These are phyloP conservation scores for Umbelopsis isabellina DNA, from an alignment of 192 early-diverging fungal genomes.

Conservation along the genomic window DNA sequence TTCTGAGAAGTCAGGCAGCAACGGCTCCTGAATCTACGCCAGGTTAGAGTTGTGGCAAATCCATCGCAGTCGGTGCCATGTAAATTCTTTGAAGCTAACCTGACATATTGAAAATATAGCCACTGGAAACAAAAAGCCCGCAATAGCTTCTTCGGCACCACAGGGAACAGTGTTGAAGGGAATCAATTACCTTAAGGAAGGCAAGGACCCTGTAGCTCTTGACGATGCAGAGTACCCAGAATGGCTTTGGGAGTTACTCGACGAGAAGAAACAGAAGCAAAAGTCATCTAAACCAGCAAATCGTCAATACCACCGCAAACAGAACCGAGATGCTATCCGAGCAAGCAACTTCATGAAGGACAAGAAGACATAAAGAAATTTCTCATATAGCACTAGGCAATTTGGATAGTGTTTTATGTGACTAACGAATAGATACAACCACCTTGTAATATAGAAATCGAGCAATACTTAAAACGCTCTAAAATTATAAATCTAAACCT, in stretches of 20 bases:
- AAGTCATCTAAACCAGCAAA: constrained; percentile 52
- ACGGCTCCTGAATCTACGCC: neutral
- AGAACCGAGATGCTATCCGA: constrained; percentile 66
- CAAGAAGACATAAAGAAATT: constrained; percentile 63
- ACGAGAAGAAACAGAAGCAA: constrained; percentile 53
- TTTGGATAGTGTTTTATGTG: neutral
- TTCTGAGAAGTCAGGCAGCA: neutral
- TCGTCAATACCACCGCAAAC: constrained; percentile 62
- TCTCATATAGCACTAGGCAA: neutral
- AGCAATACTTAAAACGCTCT: constrained; percentile 6
- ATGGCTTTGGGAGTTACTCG: constrained; percentile 91
- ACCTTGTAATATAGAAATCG: constrained; percentile 15
- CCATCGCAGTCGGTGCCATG: neutral
- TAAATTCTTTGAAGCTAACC: too few relatives aligned
- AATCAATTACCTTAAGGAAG: constrained; percentile 82
- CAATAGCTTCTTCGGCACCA: constrained; percentile 54
- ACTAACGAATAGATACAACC: constrained; percentile 6
- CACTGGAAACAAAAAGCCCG: constrained; percentile 2
- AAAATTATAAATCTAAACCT: constrained; percentile 14
- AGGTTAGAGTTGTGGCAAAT: neutral
- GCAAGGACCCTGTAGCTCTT: constrained; percentile 82
- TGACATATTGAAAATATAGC: neutral
- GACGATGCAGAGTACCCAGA: constrained; percentile 87
- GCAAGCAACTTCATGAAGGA: constrained; percentile 77
- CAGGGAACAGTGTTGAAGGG: constrained; percentile 86